These are phyloP conservation scores for Castanea mollissima DNA, from an alignment of 306 rosid genomes.

Conservation along the genomic window DNA sequence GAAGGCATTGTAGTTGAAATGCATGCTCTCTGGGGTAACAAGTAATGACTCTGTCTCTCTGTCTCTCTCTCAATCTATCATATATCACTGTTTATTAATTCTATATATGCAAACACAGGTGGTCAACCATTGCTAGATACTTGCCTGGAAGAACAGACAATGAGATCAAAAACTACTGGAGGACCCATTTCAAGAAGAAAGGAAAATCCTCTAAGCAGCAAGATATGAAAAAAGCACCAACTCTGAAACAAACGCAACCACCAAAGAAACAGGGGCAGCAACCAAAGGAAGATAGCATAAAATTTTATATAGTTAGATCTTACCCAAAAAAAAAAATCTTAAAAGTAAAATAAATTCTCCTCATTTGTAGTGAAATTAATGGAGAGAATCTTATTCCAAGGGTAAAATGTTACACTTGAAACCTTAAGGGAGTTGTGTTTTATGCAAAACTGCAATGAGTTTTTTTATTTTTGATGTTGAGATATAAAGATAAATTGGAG, in stretches of 20 bases:
- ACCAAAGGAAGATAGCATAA: not conserved
- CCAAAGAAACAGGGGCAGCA: not conserved
- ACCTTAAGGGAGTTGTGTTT: too few relatives aligned
- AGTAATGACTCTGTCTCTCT: constrained; percentile 25
- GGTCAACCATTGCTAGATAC: constrained; percentile 80
- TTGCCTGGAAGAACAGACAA: constrained; percentile 85
- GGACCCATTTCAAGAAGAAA: constrained; percentile 66
- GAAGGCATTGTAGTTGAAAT: constrained; percentile 60
- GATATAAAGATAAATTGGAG: too few relatives aligned
- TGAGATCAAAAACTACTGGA: constrained; percentile 73
- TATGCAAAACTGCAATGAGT: too few relatives aligned
- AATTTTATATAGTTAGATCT: too few relatives aligned
- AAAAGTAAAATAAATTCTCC: too few relatives aligned
- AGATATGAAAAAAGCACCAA: constrained; percentile 28
- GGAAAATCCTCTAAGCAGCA: constrained; percentile 30
- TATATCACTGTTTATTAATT: too few relatives aligned
- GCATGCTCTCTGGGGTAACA: constrained; percentile 72
- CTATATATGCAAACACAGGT: constrained; percentile 28
- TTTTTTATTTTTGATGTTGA: too few relatives aligned
- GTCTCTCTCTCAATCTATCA: not conserved
- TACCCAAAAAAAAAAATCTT: too few relatives aligned
- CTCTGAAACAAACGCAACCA: constrained; percentile 24
- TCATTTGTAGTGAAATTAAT: too few relatives aligned
- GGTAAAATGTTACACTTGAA: too few relatives aligned
- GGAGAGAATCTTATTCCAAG: too few relatives aligned